Evolutionary conservation across 495 filamentous ascomycete genomes (phyloP), one percentile per base, ranked within the genome.

Genomic region (Penicillium simplicissimum): DNA sequence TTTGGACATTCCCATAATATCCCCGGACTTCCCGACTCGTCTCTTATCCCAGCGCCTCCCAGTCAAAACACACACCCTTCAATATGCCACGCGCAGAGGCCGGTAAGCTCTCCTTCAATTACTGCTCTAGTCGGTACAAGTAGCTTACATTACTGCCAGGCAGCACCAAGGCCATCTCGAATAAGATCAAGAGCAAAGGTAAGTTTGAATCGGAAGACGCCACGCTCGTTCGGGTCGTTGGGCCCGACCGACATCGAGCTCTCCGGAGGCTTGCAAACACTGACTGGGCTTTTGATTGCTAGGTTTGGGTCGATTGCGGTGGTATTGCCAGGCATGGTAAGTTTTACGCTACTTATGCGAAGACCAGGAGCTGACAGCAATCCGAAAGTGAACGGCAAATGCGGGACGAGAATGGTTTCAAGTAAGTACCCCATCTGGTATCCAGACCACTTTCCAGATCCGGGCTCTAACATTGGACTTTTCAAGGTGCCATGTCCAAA

Each of bases 31-130:
- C 1, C 9, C 42, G 11, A 11, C 1, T 11, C 8, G 11, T 23
- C 42, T 21, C 4, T 45, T 19, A 21, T 8, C 2, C 9, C 5
- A 4, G 1, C 0, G 8, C 21, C 13, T 13, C 10, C 9, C 19
- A 4, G 2, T 45, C 1, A 23, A 8, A 45, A 23, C 17, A 23
- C 42, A 23, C 25, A 52, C 11, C 51, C 31, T n/a, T 14, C 79
- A 90, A 68, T n/a, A 98, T 98, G 96, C 90, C 90, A 57, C 88
- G 88, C 77, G 96, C 96, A 60, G 95, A 98, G 80, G 87, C 90
- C 21, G 96, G 51, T 53, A 53, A 37, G 51, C 9, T 35, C 10
- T 53, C 51, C 8, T 35, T 33, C 8, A 53, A 47, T 13, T 15
- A 31, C 13, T 8, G 21, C 3, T 31, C 23, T 31, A 23, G 23